These are phyloP conservation scores for Globisporangium paroecandrum DNA, from an alignment of 352 stramenopile species.

Conservation along the genomic window DNA sequence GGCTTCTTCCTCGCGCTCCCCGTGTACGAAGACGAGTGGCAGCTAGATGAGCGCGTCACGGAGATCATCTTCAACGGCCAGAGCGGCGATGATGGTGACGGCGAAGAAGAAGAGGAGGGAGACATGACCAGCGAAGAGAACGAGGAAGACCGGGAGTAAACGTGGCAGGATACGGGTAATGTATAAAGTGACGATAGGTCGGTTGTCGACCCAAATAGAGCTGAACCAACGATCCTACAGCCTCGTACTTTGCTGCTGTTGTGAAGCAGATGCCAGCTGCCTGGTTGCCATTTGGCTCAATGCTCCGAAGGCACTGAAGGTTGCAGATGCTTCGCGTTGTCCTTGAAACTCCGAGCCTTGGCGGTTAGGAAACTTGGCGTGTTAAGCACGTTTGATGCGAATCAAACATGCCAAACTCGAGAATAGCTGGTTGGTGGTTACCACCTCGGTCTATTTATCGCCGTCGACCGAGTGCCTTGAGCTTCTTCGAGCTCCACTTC, in stretches of 20 bases:
- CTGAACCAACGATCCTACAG: not conserved
- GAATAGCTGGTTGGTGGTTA: not conserved
- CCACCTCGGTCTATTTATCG: not conserved
- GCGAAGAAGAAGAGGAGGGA: not conserved
- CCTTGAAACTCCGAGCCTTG: not conserved
- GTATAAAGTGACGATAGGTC: slow-evolving; percentile 21
- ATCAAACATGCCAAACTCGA: not conserved
- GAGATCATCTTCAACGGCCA: slow-evolving; percentile 62
- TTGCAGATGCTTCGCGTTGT: not conserved
- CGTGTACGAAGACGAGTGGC: slow-evolving; percentile 74
- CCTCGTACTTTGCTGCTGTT: not conserved
- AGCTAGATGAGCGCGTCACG: slow-evolving; percentile 71
- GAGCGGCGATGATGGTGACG: slow-evolving; percentile 19
- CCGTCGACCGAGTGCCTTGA: not conserved
- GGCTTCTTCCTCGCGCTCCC: slow-evolving; percentile 70
- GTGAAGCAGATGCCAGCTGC: not conserved
- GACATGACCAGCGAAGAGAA: slow-evolving; percentile 3
- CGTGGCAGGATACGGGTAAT: slow-evolving; percentile 16
- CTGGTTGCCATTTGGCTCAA: not conserved
- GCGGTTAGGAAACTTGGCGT: not conserved
- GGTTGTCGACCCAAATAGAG: not conserved
- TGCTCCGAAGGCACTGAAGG: not conserved
- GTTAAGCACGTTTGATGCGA: not conserved
- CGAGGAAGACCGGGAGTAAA: slow-evolving; percentile 18
- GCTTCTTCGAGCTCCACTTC: not conserved